A percentile compares a stretch with the other conserved stretches of the same genome.
Evolutionary conservation across 129 eudicot species (phyloP).

Genomic region (Cynara cardunculus): DNA sequence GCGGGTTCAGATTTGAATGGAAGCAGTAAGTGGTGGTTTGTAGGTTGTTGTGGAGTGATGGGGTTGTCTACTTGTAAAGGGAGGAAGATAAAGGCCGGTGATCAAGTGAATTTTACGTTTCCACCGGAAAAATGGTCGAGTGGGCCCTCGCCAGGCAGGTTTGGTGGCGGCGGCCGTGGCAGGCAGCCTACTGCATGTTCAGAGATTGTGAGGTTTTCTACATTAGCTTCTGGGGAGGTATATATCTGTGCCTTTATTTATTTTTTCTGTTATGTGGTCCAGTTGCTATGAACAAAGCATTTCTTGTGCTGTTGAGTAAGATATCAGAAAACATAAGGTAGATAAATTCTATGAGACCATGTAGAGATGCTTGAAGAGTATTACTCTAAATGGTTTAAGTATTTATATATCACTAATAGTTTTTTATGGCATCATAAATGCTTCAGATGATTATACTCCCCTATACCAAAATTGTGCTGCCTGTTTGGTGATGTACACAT

Average conservation of each 20-base stretch:
- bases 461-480: not conserved
- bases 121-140: constrained; percentile 40
- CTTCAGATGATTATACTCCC: not conserved
- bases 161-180: constrained; percentile 69
- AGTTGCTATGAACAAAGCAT: not conserved
- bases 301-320: not conserved
- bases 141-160: constrained; percentile 49
- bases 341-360: not conserved
- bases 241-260: not conserved
- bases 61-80: constrained; percentile 97
- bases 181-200: constrained; percentile 56
- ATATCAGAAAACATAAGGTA: not conserved
- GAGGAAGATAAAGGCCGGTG: constrained; percentile 64
- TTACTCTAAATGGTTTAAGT: not conserved
- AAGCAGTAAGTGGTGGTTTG: constrained; percentile 80
- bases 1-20: constrained; percentile 21
- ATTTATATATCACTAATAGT: not conserved
- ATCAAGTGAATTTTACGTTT: constrained; percentile 53
- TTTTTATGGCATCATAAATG: not conserved
- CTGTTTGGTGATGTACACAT: not conserved
- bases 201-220: constrained; percentile 90
- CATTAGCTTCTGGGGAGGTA: constrained; percentile 80
- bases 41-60: constrained; percentile 59
- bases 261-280: not conserved
- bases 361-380: not conserved